These are phyloP conservation scores for Verticillium tricorpus DNA, from an alignment of 2,329 filamentous ascomycete genomes.

Conservation along the genomic window DNA sequence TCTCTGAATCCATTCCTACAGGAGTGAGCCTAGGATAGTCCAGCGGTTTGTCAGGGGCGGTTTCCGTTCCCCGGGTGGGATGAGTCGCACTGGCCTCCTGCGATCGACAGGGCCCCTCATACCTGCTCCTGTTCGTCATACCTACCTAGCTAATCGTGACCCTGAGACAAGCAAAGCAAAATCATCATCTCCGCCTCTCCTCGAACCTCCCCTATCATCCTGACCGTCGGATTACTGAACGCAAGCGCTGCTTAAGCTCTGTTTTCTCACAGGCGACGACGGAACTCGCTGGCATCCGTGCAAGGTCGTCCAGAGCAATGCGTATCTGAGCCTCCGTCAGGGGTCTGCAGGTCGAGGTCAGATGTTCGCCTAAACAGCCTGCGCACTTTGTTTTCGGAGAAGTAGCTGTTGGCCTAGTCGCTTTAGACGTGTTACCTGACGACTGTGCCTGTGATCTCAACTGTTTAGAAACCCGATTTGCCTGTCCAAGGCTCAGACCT, in stretches of 20 bases:
- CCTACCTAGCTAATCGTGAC: background rate
- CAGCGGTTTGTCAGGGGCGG: background rate
- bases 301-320: constrained; percentile 10
- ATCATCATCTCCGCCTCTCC: background rate
- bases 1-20: background rate
- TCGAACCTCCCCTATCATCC: background rate
- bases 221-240: background rate
- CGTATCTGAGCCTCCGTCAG: constrained; percentile 8
- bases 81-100: background rate
- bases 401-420: background rate
- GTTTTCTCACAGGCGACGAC: background rate
- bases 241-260: background rate
- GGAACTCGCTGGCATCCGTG: background rate
- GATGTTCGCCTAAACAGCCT: background rate
- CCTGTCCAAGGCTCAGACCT: background rate
- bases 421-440: background rate
- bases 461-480: background rate
- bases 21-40: background rate
- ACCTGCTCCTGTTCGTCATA: background rate
- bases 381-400: background rate
- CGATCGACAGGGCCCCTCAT: background rate
- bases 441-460: background rate
- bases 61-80: background rate
- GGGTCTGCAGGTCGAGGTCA: background rate
- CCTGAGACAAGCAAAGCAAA: background rate